Base-by-base conservation (phyloP, 2,329 filamentous ascomycete genomes). In the Diaporthe sp. region DNA sequence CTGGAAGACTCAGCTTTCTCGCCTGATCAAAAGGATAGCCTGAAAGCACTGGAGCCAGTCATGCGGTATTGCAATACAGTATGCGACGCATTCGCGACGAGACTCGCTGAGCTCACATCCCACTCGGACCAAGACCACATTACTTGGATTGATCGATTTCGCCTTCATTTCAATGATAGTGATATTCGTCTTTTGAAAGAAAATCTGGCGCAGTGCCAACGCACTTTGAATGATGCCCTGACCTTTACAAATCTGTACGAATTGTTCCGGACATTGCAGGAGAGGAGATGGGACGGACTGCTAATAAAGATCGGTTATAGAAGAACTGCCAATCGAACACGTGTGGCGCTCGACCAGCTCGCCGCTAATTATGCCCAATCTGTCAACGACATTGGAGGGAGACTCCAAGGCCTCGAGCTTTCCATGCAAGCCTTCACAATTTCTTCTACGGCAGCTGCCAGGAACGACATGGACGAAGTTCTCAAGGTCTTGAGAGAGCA, bases 161-260 rank as follows among this genome's bases (percentile, higher is more conserved):
- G 69, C 17, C 40, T 71, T 4, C n/a, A 40, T 13, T 61, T 71
- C 40, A 47, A 71, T 40, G 69, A 71, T n/a, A 22, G 69, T 22
- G 69, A 71, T 4, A 60, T 71, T 5, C 42, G 25, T 6, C 13
- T 71, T 22, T 52, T 71, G 22, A 71, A 60, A 9, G 69, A 71
- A 19, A 61, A 71, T 19, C 19, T 71, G 28, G 69, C 69, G 42
- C 69, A 71, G 2, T 61, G 69, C 35, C 69, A 71, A 25, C 54
- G 54, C 28, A 61, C 69, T 25, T 33, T 71, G 19, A 54, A 19
- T 12, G 69, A 60, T 38, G 54, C 42, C 19, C 25, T 71, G 69
- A 52, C 55, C 19, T 61, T 71, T n/a, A 54, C 69, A 8, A 71
- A 61, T 42, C 25, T 71, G 69, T 71, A 28, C 30, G 40, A n/a